Base-by-base conservation (phyloP, 2,329 filamentous ascomycete genomes). In the Leptodontidium sp. region DNA sequence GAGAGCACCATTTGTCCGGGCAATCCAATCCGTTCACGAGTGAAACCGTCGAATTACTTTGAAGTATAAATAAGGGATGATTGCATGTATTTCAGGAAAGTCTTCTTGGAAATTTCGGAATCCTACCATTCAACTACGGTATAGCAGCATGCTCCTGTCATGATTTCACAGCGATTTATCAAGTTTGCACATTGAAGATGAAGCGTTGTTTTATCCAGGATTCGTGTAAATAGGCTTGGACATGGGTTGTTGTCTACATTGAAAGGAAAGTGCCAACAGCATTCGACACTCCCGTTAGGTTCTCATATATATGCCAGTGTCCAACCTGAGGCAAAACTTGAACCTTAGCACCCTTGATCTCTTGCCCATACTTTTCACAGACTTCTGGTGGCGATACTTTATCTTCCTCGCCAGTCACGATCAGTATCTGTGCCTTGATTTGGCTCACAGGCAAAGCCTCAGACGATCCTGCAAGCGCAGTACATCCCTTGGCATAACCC, bases 401-500 rank as follows among this genome's bases (percentile, higher is more conserved):
- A 66, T 87, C 84, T 17, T 85, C 80, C 0, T 79, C 76, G 0
- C 85, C 84, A 0, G 82, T 83, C 1, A 87, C 68, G 52, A 87
- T 77, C 38, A 81, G 72, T 0, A 78, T 79, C n/a, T 76, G 72
- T 5, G 75, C 72, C 9, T 77, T 71, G 4, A 84, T 62, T 7
- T 74, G 68, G 24, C 76, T 70, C 2, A 84, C 71, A 26, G 80
- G 74, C 26, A 84, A 61, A 17, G 72, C 66, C 24, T 75, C 71
- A 1, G 74, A 75, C 0, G 81, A 80, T 4, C 77, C 77, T 3
- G 82, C 85, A 38, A 87, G 77, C 2, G 85, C 85, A 35, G 78
- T 78, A 52, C 84, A 85, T 0, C 80, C 85, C 69, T 88, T 88
- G 1, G 86, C 86, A 74, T 87, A 88, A 1, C 83, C 83, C 70